phyloP scores from a whole-genome alignment of 768 basidiomycete genomes.

The Cystobasidium onofrii region DNA sequence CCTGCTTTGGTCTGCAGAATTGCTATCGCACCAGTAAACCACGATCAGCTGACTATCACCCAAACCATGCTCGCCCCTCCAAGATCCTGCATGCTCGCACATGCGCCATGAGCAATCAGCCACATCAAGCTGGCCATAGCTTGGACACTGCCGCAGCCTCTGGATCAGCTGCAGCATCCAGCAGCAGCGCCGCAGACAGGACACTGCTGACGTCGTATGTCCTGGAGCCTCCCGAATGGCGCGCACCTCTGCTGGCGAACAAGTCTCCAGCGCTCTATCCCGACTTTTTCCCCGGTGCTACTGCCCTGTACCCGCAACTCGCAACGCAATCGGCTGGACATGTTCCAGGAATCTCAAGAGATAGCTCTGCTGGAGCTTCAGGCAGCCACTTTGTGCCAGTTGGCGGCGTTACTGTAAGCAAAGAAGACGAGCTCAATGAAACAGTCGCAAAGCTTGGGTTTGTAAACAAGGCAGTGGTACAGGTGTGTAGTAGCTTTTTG shows the following conservation, averaged over 20 bases:
- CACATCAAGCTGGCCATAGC: background rate
- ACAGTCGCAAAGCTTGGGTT: slow-evolving; percentile 3
- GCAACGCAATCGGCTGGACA: background rate
- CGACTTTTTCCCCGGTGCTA: slow-evolving; percentile 11
- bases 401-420: background rate
- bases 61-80: background rate
- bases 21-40: background rate
- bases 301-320: slow-evolving; percentile 12
- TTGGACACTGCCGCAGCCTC: background rate
- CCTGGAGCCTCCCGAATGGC: slow-evolving; percentile 1
- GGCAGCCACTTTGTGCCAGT: background rate
- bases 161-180: background rate
- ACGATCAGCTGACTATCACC: background rate
- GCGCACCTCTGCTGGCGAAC: background rate
- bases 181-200: background rate
- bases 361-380: background rate
- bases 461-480: slow-evolving; percentile 5
- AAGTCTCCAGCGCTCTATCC: background rate
- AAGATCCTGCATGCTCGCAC: background rate
- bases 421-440: slow-evolving; percentile 11
- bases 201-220: background rate
- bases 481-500: background rate
- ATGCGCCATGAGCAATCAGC: background rate
- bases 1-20: background rate
- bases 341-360: background rate